Evolutionary conservation across 495 filamentous ascomycete species (phyloP).

Genomic region (Echria macrotheca): DNA sequence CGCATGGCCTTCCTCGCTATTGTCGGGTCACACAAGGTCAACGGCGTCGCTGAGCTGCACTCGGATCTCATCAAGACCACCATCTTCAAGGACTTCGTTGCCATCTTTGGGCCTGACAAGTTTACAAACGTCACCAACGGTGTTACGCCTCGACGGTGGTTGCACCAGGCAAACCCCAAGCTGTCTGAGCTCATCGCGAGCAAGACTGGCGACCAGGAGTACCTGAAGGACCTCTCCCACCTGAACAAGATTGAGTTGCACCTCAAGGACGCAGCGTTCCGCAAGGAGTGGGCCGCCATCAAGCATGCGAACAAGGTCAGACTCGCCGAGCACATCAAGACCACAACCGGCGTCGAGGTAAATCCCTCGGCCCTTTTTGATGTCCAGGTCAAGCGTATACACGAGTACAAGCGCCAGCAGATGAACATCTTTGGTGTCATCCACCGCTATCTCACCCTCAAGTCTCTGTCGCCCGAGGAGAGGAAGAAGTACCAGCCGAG

Average conservation of each 20-base stretch:
- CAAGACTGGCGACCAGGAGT: constrained; percentile 76
- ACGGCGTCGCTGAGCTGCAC: constrained; percentile 94
- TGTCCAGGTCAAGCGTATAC: constrained; percentile 97
- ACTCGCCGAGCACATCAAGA: constrained; percentile 85
- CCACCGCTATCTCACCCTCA: constrained; percentile 86
- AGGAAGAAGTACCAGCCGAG: constrained; percentile 85
- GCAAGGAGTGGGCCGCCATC: constrained; percentile 86
- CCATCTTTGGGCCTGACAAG: constrained; percentile 88
- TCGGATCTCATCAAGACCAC: constrained; percentile 96
- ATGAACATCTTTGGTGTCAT: constrained; percentile 99
- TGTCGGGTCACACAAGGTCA: constrained; percentile 98
- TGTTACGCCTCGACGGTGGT: constrained; percentile 90
- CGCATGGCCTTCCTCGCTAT: constrained; percentile 94
- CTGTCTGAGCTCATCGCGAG: constrained; percentile 87
- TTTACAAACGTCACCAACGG: constrained; percentile 99
- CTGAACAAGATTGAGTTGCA: constrained; percentile 76
- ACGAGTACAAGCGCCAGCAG: constrained; percentile 99
- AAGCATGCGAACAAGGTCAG: constrained; percentile 66
- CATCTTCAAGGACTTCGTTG: constrained; percentile 98
- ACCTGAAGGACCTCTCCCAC: constrained; percentile 80
- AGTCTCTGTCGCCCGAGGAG: constrained; percentile 75
- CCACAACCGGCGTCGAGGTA: constrained; percentile 68
- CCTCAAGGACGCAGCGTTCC: constrained; percentile 81
- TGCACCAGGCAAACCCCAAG: constrained; percentile 93
- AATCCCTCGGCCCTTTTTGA: constrained; percentile 89